Conservation (phyloP, 768 basidiomycete species). For the Crassisporium funariophilum region DNA sequence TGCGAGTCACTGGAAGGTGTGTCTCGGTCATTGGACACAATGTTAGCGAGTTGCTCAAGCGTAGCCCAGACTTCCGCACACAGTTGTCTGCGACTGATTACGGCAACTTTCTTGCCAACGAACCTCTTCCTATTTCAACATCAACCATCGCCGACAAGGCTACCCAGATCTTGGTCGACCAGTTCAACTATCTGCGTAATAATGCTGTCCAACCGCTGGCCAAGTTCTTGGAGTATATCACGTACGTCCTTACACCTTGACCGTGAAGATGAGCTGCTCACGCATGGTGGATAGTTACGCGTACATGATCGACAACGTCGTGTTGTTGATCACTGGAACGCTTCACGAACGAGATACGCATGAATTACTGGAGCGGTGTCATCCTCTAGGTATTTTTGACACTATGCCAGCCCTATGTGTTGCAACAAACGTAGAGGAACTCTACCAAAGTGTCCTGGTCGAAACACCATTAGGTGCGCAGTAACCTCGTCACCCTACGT, state of each 20-base stretch:
- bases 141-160: slow-evolving; percentile 97
- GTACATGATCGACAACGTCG: slow-evolving; percentile 99
- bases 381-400: slow-evolving; percentile 95
- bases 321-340: slow-evolving; percentile 95
- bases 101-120: slow-evolving; percentile 96
- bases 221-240: slow-evolving; percentile 97
- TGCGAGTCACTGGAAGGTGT: slow-evolving; percentile 96
- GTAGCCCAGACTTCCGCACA: slow-evolving; percentile 82
- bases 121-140: slow-evolving; percentile 90
- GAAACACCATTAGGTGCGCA: slow-evolving; percentile 93
- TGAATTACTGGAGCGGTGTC: slow-evolving; percentile 94
- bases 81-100: slow-evolving; percentile 97
- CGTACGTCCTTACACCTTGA: slow-evolving; percentile 54
- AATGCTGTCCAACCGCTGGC: slow-evolving; percentile 90
- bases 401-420: slow-evolving; percentile 99
- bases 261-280: slow-evolving; percentile 11
- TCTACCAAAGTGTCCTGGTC: slow-evolving; percentile 95
- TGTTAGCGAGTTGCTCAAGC: slow-evolving; percentile 12
- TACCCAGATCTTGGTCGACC: slow-evolving; percentile 92
- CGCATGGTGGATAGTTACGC: slow-evolving; percentile 64
- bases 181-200: slow-evolving; percentile 91
- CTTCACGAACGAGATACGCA: slow-evolving; percentile 97
- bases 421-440: slow-evolving; percentile 96
- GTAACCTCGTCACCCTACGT: not conserved
- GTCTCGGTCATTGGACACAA: no score